phyloP scores from a whole-genome alignment of 2,329 filamentous ascomycete species.

The Pseudogymnoascus destructans region DNA sequence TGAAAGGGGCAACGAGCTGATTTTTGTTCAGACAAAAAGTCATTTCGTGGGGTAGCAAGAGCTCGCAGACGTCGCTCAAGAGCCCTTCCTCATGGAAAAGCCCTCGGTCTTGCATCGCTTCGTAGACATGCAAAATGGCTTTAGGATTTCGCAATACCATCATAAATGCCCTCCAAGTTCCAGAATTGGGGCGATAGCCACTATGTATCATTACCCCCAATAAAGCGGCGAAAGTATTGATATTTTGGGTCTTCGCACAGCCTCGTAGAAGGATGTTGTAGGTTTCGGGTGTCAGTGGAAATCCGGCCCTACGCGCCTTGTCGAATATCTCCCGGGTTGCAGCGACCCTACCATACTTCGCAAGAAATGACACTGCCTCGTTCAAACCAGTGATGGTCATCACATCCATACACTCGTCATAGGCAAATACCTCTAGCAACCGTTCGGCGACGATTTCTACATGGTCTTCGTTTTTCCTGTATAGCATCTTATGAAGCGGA shows the following conservation, averaged over 20 bases:
- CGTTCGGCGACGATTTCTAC: background rate
- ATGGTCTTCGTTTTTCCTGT: background rate
- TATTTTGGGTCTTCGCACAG: conserved; percentile 1
- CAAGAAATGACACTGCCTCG: conserved; percentile 2
- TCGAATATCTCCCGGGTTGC: conserved; percentile 3
- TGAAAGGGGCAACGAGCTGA: conserved; percentile 1
- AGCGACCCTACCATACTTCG: background rate
- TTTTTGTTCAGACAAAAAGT: background rate
- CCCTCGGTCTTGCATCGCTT: background rate
- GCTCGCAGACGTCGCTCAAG: background rate
- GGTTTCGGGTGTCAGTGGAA: background rate
- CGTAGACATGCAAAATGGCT: background rate
- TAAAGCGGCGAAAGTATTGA: conserved; percentile 1
- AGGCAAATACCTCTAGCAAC: background rate
- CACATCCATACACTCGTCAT: background rate
- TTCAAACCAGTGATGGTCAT: conserved; percentile 1
- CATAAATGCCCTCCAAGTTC: conserved; percentile 6
- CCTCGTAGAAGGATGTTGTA: conserved; percentile 7
- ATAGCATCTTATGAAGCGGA: conserved; percentile 7
- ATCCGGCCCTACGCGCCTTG: background rate
- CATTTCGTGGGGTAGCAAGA: conserved; percentile 6
- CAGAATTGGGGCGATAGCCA: conserved; percentile 4
- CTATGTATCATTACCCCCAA: background rate
- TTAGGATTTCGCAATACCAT: conserved; percentile 2
- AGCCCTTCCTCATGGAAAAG: conserved; percentile 8